Evolutionary conservation across 257 asterid species (phyloP).

Genomic region (Ilex asprella): DNA sequence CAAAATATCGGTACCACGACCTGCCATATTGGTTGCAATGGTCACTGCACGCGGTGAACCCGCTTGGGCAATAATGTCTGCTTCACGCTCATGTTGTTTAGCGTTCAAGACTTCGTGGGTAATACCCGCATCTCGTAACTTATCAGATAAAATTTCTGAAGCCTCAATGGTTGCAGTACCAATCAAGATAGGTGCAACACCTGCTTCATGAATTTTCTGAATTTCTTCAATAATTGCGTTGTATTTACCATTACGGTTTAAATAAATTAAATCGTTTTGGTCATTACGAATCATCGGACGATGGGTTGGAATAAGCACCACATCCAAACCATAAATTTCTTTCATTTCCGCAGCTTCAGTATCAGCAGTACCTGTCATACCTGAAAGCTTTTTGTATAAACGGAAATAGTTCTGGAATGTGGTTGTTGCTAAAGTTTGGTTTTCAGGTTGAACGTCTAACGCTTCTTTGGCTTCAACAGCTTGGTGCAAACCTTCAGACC

Average conservation of each 20-base stretch:
- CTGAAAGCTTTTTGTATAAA: background rate
- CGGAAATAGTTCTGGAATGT: background rate
- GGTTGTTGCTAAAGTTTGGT: background rate
- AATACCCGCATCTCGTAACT: no score
- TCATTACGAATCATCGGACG: background rate
- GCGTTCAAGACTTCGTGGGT: no score
- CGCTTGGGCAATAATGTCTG: background rate
- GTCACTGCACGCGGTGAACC: background rate
- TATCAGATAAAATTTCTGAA: background rate
- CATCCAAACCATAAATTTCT: background rate
- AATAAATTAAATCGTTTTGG: background rate
- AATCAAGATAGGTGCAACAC: background rate
- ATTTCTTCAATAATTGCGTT: background rate
- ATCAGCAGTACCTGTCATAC: background rate
- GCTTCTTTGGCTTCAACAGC: background rate
- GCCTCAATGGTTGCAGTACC: background rate
- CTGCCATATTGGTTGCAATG: background rate
- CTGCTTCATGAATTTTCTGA: background rate
- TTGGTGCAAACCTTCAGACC: background rate
- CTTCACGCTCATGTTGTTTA: background rate
- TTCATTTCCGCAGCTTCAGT: background rate
- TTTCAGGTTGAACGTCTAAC: background rate
- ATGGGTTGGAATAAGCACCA: background rate
- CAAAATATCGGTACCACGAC: background rate
- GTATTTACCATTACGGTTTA: background rate